Base-by-base conservation (phyloP, 129 eudicot genomes). In the Ambrosia trifida region DNA sequence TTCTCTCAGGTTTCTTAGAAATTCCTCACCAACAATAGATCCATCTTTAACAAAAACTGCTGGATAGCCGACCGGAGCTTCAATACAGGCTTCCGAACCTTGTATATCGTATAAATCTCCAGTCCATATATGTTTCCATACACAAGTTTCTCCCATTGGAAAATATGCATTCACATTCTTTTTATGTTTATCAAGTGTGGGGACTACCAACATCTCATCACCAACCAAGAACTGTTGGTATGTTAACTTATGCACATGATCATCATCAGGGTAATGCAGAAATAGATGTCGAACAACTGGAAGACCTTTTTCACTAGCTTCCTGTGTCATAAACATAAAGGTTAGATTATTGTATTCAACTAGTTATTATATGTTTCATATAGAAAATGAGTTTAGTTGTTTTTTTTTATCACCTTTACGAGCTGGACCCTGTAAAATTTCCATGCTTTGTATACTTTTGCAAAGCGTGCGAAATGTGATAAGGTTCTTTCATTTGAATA, bases 401-500 rank as follows among this genome's bases (percentile, higher is more conserved):
- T 66, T 38, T 45, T 14, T 8, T 57, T 50, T 13, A 51, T 79
- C 36, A 95, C 99, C 97, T 95, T 81, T 9, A 95, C 91, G 0
- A 90, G 97, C 64, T 90, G 97, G 64, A 86, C 75, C 80, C 99
- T 77, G 89, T 90, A 95, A 68, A 95, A 95, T 64, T 83, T 88
- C 99, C 99, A 95, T 50, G 99, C 99, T 85, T 84, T 90, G 85
- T 85, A 95, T 71, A 95, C 87, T 77, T 90, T 95, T 8, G 99
- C 97, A 53, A 86, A 81, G 19, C 97, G 91, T 40, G 91, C 91
- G 53, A 95, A 95, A 75, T 95, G 99, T 35, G 88, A 84, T 79
- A 95, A 73, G 3, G 91, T 88, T 73, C 75, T 85, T 77, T 86
- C 79, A 75, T 86, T 95, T 3, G 99, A 84, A 85, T 95, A 95